Evolutionary conservation across 1,284 basidiomycete species (phyloP).

Genomic region (Malassezia obtusa): DNA sequence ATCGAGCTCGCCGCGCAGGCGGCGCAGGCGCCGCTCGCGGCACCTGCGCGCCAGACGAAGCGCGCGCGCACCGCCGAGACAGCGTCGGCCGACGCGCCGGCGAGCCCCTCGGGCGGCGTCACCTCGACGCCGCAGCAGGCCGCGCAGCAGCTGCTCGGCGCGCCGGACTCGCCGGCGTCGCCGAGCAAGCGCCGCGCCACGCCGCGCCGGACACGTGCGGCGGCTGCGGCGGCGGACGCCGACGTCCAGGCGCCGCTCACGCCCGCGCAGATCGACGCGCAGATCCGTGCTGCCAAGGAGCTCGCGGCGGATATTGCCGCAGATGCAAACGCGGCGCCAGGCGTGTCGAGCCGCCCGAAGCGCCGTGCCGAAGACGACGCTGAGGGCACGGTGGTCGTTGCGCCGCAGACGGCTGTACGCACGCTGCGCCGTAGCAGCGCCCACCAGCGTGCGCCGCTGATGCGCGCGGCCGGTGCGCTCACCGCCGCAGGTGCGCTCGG

Average conservation of each 20-base stretch:
- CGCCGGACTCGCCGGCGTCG: not conserved
- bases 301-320: constrained; percentile 35
- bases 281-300: constrained; percentile 35
- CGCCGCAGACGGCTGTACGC: constrained; percentile 13
- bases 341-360: constrained; percentile 30
- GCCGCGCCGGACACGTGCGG: constrained; percentile 3
- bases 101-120: no score
- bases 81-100: not conserved
- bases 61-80: constrained; percentile 2
- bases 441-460: constrained; percentile 22
- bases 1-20: constrained; percentile 7
- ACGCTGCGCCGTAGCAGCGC: not conserved
- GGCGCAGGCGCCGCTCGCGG: not conserved
- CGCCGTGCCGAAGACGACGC: constrained; percentile 27
- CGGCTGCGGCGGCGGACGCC: constrained; percentile 15
- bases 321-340: constrained; percentile 9
- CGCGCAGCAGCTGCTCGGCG: constrained; percentile 1
- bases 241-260: constrained; percentile 25
- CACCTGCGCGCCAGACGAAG: constrained; percentile 16
- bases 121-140: constrained; percentile 9
- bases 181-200: constrained; percentile 4
- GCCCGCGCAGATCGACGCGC: constrained; percentile 36
- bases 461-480: constrained; percentile 32
- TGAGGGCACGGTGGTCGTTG: constrained; percentile 20
- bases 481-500: constrained; percentile 39